These are phyloP conservation scores for Colletotrichum melonis DNA, from an alignment of 2,329 filamentous ascomycete species.

Conservation along the genomic window DNA sequence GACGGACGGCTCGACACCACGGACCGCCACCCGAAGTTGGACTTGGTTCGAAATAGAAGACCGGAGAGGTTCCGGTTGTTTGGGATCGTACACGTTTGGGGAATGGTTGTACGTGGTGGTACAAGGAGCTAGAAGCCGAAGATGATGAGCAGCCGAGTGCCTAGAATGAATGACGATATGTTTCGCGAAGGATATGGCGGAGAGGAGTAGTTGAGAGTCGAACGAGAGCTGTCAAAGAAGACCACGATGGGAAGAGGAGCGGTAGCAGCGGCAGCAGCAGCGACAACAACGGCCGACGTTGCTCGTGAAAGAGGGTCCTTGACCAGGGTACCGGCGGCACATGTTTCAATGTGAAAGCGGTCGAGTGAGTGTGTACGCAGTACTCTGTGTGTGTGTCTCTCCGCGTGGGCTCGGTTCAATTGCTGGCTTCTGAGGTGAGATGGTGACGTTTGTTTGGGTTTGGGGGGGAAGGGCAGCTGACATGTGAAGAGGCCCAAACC, in stretches of 20 bases:
- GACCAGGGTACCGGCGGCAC: slow-evolving; percentile 28
- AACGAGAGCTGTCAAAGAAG: neutral
- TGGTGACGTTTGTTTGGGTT: slow-evolving; percentile 33
- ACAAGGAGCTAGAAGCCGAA: neutral
- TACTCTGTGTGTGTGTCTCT: neutral
- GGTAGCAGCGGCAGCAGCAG: neutral
- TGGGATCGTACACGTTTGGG: neutral
- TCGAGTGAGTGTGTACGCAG: neutral
- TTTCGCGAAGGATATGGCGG: slow-evolving; percentile 9
- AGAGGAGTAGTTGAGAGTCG: neutral
- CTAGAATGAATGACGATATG: slow-evolving; percentile 1
- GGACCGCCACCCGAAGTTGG: slow-evolving; percentile 26
- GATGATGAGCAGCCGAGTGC: neutral
- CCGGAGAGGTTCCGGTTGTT: neutral
- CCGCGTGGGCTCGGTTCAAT: slow-evolving; percentile 33
- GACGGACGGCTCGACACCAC: slow-evolving; percentile 1
- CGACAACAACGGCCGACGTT: slow-evolving; percentile 12
- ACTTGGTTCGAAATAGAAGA: slow-evolving; percentile 2
- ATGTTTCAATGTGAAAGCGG: slow-evolving; percentile 31
- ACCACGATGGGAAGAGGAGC: neutral
- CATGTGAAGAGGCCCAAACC: slow-evolving; percentile 33
- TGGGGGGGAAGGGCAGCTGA: slow-evolving; percentile 23
- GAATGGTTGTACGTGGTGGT: neutral
- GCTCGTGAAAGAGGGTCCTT: slow-evolving; percentile 6
- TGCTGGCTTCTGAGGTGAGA: slow-evolving; percentile 31